These are phyloP conservation scores for Hypoxylon intermedium DNA, from an alignment of 495 filamentous ascomycete genomes.

Conservation along the genomic window DNA sequence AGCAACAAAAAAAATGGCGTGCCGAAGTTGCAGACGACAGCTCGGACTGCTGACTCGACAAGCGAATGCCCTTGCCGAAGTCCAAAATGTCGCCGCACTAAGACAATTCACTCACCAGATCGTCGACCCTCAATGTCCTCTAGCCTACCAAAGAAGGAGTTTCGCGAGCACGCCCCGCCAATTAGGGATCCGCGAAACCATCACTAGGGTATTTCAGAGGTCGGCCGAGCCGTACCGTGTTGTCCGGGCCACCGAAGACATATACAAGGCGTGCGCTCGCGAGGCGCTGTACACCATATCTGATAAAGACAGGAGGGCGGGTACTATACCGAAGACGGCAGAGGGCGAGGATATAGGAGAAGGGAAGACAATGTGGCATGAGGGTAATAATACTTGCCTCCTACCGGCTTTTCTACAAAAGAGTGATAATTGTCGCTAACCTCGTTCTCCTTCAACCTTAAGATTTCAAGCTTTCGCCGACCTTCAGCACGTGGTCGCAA, in stretches of 20 bases:
- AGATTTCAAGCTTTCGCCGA: slow-evolving; percentile 72
- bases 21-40: slow-evolving; percentile 44
- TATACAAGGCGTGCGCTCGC: slow-evolving; percentile 77
- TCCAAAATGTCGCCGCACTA: slow-evolving; percentile 28
- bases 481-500: slow-evolving; percentile 94
- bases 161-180: slow-evolving; percentile 33
- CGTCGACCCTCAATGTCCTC: not conserved
- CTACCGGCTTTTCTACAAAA: not conserved
- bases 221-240: slow-evolving; percentile 75
- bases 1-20: slow-evolving; percentile 38
- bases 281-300: slow-evolving; percentile 79
- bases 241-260: slow-evolving; percentile 75
- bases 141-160: slow-evolving; percentile 25
- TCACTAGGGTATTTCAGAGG: slow-evolving; percentile 37
- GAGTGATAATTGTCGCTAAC: slow-evolving; percentile 54
- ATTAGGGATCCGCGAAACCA: slow-evolving; percentile 19
- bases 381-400: slow-evolving; percentile 56
- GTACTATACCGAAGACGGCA: slow-evolving; percentile 66
- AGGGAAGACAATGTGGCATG: slow-evolving; percentile 81
- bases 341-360: slow-evolving; percentile 80
- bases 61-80: slow-evolving; percentile 23
- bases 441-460: not conserved
- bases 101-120: slow-evolving; percentile 19
- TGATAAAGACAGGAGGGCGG: slow-evolving; percentile 60
- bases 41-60: slow-evolving; percentile 38